Conservation (phyloP, 2,329 filamentous ascomycete genomes). For the Fusarium keratoplasticum region DNA sequence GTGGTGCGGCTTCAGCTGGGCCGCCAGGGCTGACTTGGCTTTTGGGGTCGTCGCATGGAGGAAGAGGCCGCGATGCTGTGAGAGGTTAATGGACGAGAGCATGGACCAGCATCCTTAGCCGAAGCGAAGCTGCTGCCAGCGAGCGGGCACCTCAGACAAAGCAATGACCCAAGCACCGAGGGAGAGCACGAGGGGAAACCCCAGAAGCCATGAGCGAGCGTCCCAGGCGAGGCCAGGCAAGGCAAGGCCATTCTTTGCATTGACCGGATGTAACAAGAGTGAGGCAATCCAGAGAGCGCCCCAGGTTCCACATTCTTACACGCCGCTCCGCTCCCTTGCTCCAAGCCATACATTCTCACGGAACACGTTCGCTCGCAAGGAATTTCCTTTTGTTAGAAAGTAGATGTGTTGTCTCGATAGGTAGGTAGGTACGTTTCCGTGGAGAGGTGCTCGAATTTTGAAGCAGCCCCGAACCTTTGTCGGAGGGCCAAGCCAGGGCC, state of each 20-base stretch:
- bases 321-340: constrained; percentile 9
- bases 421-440: not conserved
- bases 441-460: constrained; percentile 1
- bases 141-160: not conserved
- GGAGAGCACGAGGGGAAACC: constrained; percentile 13
- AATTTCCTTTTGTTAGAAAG: constrained; percentile 6
- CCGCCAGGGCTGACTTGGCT: constrained; percentile 35
- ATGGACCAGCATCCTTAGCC: constrained; percentile 34
- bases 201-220: constrained; percentile 9
- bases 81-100: constrained; percentile 31
- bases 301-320: constrained; percentile 32
- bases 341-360: constrained; percentile 4
- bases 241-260: not conserved
- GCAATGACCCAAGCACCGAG: constrained; percentile 17
- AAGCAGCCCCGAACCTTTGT: constrained; percentile 12
- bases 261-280: constrained; percentile 31
- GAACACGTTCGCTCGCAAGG: constrained; percentile 21
- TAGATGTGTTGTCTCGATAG: not conserved
- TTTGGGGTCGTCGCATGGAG: constrained; percentile 20
- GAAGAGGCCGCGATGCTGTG: constrained; percentile 19
- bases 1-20: constrained; percentile 40
- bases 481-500: constrained; percentile 9
- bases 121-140: constrained; percentile 25
- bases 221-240: not conserved
- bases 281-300: constrained; percentile 29